Base-by-base conservation (phyloP, 805 yeast species). In the Yarrowia phangngaensis region DNA sequence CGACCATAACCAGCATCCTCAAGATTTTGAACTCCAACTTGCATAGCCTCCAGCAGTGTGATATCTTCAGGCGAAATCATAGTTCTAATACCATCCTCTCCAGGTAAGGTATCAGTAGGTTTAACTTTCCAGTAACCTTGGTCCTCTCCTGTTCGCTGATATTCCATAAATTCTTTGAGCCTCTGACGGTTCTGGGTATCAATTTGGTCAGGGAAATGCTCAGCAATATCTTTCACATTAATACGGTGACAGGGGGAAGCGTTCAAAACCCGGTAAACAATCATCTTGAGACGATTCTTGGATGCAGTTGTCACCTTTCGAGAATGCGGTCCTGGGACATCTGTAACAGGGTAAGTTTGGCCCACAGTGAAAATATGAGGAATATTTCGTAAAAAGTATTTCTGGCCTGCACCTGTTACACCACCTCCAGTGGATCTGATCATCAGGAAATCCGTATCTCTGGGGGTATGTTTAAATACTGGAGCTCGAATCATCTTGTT, bases 101-200 rank as follows among this genome's bases (percentile, higher is more conserved):
- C 75, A 1, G 95, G 92, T 8, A 89, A 70, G 1, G 74, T 71
- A 35, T 79, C 84, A 3, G 71, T 68, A 1, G 75, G 72, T 59
- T 86, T 86, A 51, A 92, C 72, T 60, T 88, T 90, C 98, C 98
- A 92, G 59, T 70, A 84, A 0, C 97, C 96, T 57, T 88, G 95
- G 64, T 89, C 97, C 6, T 82, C 86, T 9, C 97, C 97, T 28
- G 82, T 79, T 58, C 97, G 73, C 67, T 90, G 97, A 59, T 85
- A 92, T 59, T 89, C 97, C 98, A 92, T 92, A 58, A 92, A 92
- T 67, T 92, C 98, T 64, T 92, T 92, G 51, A 92, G 73, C 54
- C 96, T 74, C 67, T 90, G 97, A 58, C 98, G 76, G 62, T 87
- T 90, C 64, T 92, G 98, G 86, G 90, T 89, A 60, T 92, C 97